phyloP scores from a whole-genome alignment of 2,329 filamentous ascomycete genomes.

The Paracamarosporium sp. region DNA sequence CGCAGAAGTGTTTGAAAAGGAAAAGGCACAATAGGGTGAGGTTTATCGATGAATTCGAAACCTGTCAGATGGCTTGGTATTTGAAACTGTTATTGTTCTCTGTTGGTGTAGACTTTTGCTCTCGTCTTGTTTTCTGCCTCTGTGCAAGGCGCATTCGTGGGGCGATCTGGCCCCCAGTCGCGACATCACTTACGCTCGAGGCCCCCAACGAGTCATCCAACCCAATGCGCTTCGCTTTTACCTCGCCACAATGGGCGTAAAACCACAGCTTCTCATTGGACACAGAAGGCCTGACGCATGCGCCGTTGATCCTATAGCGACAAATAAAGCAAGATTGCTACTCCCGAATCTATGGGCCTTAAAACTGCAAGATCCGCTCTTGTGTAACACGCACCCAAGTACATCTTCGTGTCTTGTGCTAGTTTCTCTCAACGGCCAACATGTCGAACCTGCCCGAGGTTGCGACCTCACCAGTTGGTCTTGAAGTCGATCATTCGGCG shows the following conservation, averaged over 20 bases:
- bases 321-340: neutral
- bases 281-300: neutral
- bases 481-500: conserved; percentile 1
- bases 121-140: neutral
- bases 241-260: neutral
- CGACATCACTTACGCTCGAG: neutral
- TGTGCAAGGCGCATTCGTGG: neutral
- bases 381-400: neutral
- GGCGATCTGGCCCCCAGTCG: neutral
- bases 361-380: neutral
- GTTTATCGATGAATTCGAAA: too few relatives aligned
- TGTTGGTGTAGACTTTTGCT: neutral
- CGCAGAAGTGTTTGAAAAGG: conserved; percentile 13
- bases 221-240: neutral
- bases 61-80: too few relatives aligned
- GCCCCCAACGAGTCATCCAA: neutral
- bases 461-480: neutral
- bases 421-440: neutral
- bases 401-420: neutral
- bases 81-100: too few relatives aligned
- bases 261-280: neutral
- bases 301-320: neutral
- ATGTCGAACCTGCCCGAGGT: conserved; percentile 4
- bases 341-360: neutral
- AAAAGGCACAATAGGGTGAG: neutral